These are phyloP conservation scores for Boletus vermiculosoides DNA, from an alignment of 768 basidiomycete genomes.

Conservation along the genomic window DNA sequence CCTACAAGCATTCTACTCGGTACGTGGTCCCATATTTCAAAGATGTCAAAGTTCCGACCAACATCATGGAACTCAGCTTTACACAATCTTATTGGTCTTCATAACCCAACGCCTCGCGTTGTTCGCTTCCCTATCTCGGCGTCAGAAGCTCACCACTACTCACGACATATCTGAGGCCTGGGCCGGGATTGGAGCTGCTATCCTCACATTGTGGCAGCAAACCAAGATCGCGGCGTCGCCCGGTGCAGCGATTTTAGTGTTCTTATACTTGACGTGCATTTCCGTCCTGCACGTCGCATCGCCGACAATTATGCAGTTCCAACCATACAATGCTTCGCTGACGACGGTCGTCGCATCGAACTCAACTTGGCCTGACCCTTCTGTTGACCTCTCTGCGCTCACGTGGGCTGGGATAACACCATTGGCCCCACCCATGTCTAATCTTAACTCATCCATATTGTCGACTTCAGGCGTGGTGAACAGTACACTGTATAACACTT, in stretches of 20 bases:
- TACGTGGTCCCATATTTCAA: neutral
- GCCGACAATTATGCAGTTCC: neutral
- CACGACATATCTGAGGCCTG: neutral
- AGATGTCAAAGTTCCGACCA: neutral
- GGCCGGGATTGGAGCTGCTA: neutral
- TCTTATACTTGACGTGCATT: neutral
- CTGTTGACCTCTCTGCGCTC: neutral
- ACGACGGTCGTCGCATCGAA: neutral
- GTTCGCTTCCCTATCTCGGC: neutral
- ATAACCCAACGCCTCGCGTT: neutral
- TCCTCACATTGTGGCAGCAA: neutral
- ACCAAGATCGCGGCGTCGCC: neutral
- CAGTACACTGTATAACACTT: no score
- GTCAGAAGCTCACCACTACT: neutral
- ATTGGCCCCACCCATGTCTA: no score
- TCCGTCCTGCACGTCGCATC: neutral
- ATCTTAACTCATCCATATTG: no score
- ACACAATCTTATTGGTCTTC: neutral
- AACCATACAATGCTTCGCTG: neutral
- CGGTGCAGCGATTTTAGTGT: neutral
- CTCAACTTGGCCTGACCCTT: neutral
- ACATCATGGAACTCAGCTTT: neutral
- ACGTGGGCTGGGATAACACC: no score
- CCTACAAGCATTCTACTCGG: slow-evolving; percentile 1
- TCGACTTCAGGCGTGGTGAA: no score